Base-by-base conservation (phyloP, 179 eudicot genomes). In the Sideroxylon spinosum region DNA sequence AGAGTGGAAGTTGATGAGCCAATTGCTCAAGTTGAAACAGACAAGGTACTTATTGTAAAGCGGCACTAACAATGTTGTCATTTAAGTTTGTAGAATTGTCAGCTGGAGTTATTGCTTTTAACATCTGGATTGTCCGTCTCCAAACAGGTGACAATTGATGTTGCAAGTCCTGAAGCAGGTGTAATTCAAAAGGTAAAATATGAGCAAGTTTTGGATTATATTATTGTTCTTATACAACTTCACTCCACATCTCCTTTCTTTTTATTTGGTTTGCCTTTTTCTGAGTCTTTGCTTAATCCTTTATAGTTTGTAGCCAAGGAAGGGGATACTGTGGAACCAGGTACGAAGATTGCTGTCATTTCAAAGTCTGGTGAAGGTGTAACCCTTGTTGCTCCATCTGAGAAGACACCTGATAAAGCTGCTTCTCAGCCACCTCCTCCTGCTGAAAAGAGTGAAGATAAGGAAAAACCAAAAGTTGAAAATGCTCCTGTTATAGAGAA, bases 301-400 rank as follows among this genome's bases (percentile, higher is more conserved):
- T 73, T 81, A 37, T 79, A 95, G 98, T 91, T 88, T 80, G 70
- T 91, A 76, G 98, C 99, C 78, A 91, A 91, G 83, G 97, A 93
- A 82, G 99, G 99, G 66, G 99, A 93, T 77, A 93, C 94, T 29
- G 99, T 95, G 83, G 98, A 91, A 82, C 98, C 99, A 56, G 99
- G 98, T 46, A 86, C 89, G 73, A 93, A 93, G 86, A 79, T 95
- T 79, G 99, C 99, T 55, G 78, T 88, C 68, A 95, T 95, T 78
- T 91, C 92, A 76, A 95, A 85, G 81, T 88, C 95, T 26, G 86
- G 81, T 78, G 93, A 91, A 84, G 89, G 88, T 81, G 81, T 66
- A 44, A 72, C 87, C 26, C 93, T 91, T 84, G 97, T 88, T 75
- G 93, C 93, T 84, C 97, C 98, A 82, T 93, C 98, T 50, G 97